Evolutionary conservation across 2,329 filamentous ascomycete genomes (phyloP), one percentile per base, ranked within the genome.

Genomic region (Xylariaceae sp.): DNA sequence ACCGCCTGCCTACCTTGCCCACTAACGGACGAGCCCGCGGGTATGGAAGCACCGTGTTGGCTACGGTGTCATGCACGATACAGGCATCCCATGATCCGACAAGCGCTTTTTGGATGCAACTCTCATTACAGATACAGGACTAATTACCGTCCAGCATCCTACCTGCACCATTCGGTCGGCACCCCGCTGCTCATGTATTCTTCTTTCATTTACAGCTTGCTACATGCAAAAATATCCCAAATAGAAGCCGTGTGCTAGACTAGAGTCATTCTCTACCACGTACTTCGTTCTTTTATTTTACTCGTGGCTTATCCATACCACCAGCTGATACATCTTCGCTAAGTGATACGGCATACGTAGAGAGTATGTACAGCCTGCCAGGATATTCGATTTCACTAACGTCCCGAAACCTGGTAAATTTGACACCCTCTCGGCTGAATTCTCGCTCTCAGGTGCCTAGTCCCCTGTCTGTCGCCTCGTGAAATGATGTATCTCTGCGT

Each of bases 351-450:
- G 15, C 20, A 32, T 20, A 23, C 10, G 16, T 29, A 35, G 15
- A n/a, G n/a, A n/a, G n/a, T n/a, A n/a, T 27, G 30, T 16, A 42
- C 33, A 2, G 11, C n/a, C 44, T 27, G 26, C 10, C 45, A 50
- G 50, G 41, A 54, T 44, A 33, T 45, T 30, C 29, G 32, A 30
- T 36, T 24, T 32, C 48, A 10, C 23, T n/a, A n/a, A n/a, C n/a
- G n/a, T 30, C 50, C 50, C 50, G 50, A 57, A 47, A 54, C 43
- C 46, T 40, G 39, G 55, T 30, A 48, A 16, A 35, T 50, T 35
- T 47, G 47, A 50, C 55, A 54, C 41, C n/a, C 11, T 55, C 46
- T 51, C 51, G 47, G 46, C 47, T 55, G 47, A 55, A 51, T 53
- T 47, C 55, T 48, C 44, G 50, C 20, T 44, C 16, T 26, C 30